Evolutionary conservation across 2,329 filamentous ascomycete genomes (phyloP).

Genomic region (Fusarium temperatum): DNA sequence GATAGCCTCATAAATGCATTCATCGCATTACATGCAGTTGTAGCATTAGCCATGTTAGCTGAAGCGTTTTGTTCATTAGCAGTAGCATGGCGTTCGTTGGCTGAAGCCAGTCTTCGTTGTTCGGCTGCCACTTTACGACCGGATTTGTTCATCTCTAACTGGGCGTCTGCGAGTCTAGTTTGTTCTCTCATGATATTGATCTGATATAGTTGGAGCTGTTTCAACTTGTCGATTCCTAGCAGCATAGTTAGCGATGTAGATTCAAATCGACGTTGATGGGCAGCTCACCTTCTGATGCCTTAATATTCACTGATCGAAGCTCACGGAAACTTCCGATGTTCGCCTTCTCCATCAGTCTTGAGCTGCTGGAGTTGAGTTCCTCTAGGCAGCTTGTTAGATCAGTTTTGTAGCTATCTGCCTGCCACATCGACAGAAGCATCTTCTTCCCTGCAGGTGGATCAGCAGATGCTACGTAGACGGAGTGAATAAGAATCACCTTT

Average conservation of each 20-base stretch:
- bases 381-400: neutral
- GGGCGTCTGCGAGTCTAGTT: neutral
- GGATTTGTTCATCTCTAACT: neutral
- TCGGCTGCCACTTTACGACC: accelerated
- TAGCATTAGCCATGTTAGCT: neutral
- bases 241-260: neutral
- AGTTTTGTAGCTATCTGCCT: neutral
- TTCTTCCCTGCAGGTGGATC: neutral
- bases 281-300: neutral
- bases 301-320: neutral
- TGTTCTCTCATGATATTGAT: neutral
- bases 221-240: neutral
- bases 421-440: neutral
- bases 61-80: neutral
- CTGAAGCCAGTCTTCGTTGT: neutral
- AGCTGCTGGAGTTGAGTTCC: neutral
- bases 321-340: neutral
- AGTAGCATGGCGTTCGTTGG: neutral
- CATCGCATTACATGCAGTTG: neutral
- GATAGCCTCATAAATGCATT: neutral
- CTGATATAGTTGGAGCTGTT: neutral
- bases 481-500: neutral
- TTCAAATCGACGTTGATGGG: accelerated
- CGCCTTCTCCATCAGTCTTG: neutral
- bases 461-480: accelerated